phyloP scores from a whole-genome alignment of 2,329 filamentous ascomycete species.

The Penicillium verrucosum region DNA sequence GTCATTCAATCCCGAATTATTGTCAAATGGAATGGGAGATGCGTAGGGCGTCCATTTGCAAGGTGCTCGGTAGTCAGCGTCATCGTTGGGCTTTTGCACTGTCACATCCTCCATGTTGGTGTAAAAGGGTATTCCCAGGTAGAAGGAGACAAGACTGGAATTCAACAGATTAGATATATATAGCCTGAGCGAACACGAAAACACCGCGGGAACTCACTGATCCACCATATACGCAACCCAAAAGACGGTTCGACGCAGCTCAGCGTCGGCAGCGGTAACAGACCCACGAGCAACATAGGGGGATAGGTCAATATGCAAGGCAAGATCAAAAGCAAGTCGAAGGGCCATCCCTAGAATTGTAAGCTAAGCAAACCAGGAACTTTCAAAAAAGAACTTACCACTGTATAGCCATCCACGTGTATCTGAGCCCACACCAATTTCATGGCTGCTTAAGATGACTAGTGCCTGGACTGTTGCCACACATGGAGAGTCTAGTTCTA shows the following conservation, averaged over 20 bases:
- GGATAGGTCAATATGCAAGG: slow-evolving; percentile 28
- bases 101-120: slow-evolving; percentile 37
- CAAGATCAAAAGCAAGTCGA: slow-evolving; percentile 37
- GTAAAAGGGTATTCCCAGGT: slow-evolving; percentile 37
- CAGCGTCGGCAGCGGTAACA: slow-evolving; percentile 16
- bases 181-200: neutral
- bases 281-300: slow-evolving; percentile 13
- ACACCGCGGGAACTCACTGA: neutral
- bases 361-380: neutral
- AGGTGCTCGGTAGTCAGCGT: neutral
- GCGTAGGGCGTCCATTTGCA: slow-evolving; percentile 25
- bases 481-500: slow-evolving; percentile 44
- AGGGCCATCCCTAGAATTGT: slow-evolving; percentile 33
- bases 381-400: slow-evolving; percentile 25
- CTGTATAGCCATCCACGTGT: slow-evolving; percentile 44
- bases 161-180: neutral
- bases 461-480: slow-evolving; percentile 46
- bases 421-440: slow-evolving; percentile 38
- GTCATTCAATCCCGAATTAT: neutral
- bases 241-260: slow-evolving; percentile 35
- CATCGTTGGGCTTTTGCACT: slow-evolving; percentile 28
- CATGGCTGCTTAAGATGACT: slow-evolving; percentile 41
- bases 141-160: slow-evolving; percentile 33
- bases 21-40: neutral
- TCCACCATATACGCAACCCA: slow-evolving; percentile 40